A percentile compares a stretch with the other conserved stretches of the same genome.
Evolutionary conservation across 2,329 filamentous ascomycete genomes (phyloP).

Genomic region (Penicillium hesseltinei): DNA sequence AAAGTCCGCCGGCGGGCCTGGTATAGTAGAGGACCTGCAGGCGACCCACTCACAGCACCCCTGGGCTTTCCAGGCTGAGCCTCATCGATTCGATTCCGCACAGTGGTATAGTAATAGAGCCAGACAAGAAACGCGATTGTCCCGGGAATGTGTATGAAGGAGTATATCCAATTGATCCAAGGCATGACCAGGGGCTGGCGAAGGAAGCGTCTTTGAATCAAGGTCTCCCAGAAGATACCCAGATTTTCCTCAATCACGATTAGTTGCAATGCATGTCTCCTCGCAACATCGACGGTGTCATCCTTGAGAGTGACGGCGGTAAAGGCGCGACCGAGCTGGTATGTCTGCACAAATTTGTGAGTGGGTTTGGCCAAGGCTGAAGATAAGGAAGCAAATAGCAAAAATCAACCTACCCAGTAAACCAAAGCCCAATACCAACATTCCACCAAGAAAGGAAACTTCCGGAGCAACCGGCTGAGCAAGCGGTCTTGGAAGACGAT

Average conservation of each 20-base stretch:
- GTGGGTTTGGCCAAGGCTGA: neutral
- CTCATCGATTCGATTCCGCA: slow-evolving; percentile 51
- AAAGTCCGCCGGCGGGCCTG: slow-evolving; percentile 56
- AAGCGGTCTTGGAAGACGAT: slow-evolving; percentile 58
- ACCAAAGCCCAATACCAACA: slow-evolving; percentile 76
- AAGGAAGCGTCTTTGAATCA: slow-evolving; percentile 60
- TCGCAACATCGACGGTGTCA: slow-evolving; percentile 66
- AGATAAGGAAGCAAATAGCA: neutral
- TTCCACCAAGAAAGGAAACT: slow-evolving; percentile 70
- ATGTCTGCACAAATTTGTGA: slow-evolving; percentile 54
- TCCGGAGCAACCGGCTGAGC: slow-evolving; percentile 62
- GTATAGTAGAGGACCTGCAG: slow-evolving; percentile 54
- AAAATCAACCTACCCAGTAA: slow-evolving; percentile 65
- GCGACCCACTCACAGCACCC: slow-evolving; percentile 39
- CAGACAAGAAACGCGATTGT: slow-evolving; percentile 68
- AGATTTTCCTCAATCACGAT: slow-evolving; percentile 65
- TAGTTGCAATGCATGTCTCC: slow-evolving; percentile 65
- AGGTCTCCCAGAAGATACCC: slow-evolving; percentile 63
- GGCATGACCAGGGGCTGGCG: slow-evolving; percentile 57
- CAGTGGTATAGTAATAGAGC: slow-evolving; percentile 69
- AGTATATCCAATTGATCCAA: slow-evolving; percentile 71
- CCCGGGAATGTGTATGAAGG: slow-evolving; percentile 74
- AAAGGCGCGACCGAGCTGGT: slow-evolving; percentile 71
- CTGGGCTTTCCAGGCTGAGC: slow-evolving; percentile 39
- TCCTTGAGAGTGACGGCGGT: slow-evolving; percentile 67